Percentiles rank a stretch among this genome's conserved stretches.
Evolutionary conservation across 73 alveolate species (phyloP).

Genomic region (Paramecium octaurelia): DNA sequence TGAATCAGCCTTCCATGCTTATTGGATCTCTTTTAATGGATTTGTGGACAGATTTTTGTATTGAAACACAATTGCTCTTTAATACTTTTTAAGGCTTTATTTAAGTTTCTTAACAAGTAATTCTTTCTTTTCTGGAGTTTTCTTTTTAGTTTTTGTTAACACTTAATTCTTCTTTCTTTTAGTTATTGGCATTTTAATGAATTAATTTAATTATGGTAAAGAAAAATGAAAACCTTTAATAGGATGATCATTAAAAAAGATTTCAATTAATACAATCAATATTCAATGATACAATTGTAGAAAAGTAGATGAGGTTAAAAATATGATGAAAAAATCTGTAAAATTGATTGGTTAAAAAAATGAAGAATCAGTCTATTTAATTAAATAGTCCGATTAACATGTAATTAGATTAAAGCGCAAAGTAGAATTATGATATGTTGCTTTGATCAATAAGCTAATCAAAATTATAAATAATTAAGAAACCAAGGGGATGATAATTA

Average conservation of each 20-base stretch:
- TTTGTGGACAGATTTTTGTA: constrained; percentile 27
- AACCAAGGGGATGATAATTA: too few relatives aligned
- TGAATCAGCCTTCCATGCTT: constrained; percentile 37
- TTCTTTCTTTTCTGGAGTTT: constrained; percentile 31
- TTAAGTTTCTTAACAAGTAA: constrained; percentile 15
- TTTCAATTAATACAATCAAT: background rate
- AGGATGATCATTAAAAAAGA: background rate
- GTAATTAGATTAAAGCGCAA: too few relatives aligned
- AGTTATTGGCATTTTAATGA: constrained; percentile 23
- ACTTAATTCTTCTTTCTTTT: background rate
- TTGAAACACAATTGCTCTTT: background rate
- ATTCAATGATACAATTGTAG: background rate
- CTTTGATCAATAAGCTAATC: too few relatives aligned
- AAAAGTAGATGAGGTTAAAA: background rate
- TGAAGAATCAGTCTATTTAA: too few relatives aligned
- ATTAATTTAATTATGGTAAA: background rate
- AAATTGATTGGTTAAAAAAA: background rate
- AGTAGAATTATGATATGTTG: too few relatives aligned
- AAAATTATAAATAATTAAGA: too few relatives aligned
- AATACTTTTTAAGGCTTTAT: background rate
- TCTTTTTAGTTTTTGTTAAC: background rate
- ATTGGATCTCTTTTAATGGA: constrained; percentile 12
- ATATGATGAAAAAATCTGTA: background rate
- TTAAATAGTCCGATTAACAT: background rate
- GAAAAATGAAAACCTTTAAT: background rate